phyloP scores from a whole-genome alignment of 169 alveolate genomes.

The Neospora caninum region DNA sequence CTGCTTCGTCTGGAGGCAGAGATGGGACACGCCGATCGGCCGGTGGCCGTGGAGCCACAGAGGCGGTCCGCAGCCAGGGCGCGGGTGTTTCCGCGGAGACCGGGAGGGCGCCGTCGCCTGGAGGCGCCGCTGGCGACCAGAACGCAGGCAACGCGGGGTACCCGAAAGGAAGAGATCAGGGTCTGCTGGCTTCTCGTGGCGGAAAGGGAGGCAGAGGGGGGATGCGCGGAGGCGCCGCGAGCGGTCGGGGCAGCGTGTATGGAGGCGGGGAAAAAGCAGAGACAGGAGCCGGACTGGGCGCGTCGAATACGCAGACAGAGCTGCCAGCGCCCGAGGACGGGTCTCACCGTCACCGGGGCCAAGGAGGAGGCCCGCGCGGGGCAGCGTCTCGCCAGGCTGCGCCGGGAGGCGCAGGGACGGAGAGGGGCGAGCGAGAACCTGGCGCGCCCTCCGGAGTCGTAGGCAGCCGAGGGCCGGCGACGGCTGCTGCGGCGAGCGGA shows the following conservation, averaged over 20 bases:
- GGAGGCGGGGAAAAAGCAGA: conserved; percentile 5
- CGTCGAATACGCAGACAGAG: conserved; percentile 10
- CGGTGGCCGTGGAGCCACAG: neutral
- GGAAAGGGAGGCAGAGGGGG: conserved; percentile 17
- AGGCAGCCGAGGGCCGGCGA: conserved; percentile 26
- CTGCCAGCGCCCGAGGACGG: neutral
- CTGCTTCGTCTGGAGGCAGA: neutral
- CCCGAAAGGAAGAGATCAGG: neutral
- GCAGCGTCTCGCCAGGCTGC: neutral
- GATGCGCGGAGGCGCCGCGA: neutral
- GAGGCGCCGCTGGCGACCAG: conserved; percentile 28
- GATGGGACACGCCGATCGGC: neutral
- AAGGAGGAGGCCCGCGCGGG: neutral
- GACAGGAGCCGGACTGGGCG: conserved; percentile 22
- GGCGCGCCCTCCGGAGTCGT: neutral
- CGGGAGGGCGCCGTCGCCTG: neutral
- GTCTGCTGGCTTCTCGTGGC: neutral
- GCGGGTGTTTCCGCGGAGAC: conserved; percentile 41
- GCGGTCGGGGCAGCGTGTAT: conserved; percentile 19
- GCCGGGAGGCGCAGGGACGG: neutral
- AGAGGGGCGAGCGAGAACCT: neutral
- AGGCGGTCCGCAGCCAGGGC: conserved; percentile 20
- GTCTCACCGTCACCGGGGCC: neutral
- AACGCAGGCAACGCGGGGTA: neutral
- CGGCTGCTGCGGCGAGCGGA: neutral